Conservation (phyloP, 2,329 filamentous ascomycete species). For the Colletotrichum tropicale region DNA sequence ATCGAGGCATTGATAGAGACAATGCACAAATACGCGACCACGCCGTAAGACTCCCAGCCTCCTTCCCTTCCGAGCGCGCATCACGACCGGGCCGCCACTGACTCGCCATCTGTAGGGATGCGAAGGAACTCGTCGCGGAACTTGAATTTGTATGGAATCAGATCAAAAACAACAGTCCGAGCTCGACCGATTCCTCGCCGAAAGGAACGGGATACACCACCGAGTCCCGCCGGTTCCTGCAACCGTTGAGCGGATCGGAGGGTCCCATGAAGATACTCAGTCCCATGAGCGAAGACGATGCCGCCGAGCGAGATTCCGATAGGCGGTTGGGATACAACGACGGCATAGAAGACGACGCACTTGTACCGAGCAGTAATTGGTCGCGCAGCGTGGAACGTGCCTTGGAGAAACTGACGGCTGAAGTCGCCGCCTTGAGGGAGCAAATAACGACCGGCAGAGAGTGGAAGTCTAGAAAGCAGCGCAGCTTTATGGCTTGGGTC, state of each 20-base stretch:
- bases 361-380: slow-evolving; percentile 66
- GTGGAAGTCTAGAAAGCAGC: slow-evolving; percentile 69
- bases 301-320: slow-evolving; percentile 62
- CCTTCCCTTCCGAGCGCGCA: background rate
- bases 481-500: slow-evolving; percentile 71
- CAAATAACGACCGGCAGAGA: slow-evolving; percentile 82
- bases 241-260: slow-evolving; percentile 53
- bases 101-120: slow-evolving; percentile 59
- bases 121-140: slow-evolving; percentile 85
- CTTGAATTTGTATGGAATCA: slow-evolving; percentile 99
- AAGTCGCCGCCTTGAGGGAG: slow-evolving; percentile 90
- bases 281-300: slow-evolving; percentile 85
- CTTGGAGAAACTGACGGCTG: slow-evolving; percentile 86
- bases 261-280: slow-evolving; percentile 74
- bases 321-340: slow-evolving; percentile 47
- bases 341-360: slow-evolving; percentile 47
- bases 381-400: slow-evolving; percentile 83
- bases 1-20: slow-evolving; percentile 94
- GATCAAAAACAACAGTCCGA: slow-evolving; percentile 83
- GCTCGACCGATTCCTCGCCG: slow-evolving; percentile 63
- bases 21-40: slow-evolving; percentile 95
- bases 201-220: slow-evolving; percentile 42
- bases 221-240: slow-evolving; percentile 48
- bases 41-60: slow-evolving; percentile 58
- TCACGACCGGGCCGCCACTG: background rate